A percentile compares a stretch with the other conserved stretches of the same genome.
phyloP scores from a whole-genome alignment of 208 protist species.

The Leishmania major region DNA sequence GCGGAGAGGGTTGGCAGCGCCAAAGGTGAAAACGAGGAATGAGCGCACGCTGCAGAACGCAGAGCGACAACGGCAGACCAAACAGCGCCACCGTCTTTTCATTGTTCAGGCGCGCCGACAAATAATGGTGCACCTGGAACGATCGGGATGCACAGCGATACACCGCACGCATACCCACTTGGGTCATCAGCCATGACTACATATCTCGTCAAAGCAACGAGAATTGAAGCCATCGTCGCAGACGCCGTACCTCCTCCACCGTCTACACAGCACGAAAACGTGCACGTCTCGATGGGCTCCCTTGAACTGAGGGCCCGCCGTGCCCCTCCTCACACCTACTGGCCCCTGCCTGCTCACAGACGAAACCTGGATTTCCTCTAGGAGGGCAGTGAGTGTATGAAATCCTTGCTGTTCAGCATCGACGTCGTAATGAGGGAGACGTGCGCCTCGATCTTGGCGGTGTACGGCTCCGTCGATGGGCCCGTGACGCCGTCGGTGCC shows the following conservation, averaged over 20 bases:
- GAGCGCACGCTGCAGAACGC: background rate
- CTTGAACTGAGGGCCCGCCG: background rate
- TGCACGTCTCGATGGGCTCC: background rate
- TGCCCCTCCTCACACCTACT: background rate
- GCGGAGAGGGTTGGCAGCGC: background rate
- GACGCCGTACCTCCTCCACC: background rate
- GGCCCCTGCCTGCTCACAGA: background rate
- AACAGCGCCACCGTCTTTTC: background rate
- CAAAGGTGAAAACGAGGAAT: background rate
- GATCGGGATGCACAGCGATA: background rate
- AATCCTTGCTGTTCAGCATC: constrained; percentile 83
- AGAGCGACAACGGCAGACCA: background rate
- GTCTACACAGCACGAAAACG: background rate
- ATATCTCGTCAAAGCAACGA: background rate
- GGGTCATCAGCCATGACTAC: background rate
- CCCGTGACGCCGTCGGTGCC: constrained; percentile 27
- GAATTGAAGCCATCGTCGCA: background rate
- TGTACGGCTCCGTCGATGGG: constrained; percentile 55
- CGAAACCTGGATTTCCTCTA: background rate
- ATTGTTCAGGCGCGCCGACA: background rate
- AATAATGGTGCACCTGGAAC: background rate
- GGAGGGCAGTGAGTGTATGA: constrained; percentile 59
- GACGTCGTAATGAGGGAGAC: constrained; percentile 79
- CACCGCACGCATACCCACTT: background rate
- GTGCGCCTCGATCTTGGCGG: constrained; percentile 82